Evolutionary conservation across 352 stramenopile species (phyloP).

Genomic region (Phytophthora capsici): DNA sequence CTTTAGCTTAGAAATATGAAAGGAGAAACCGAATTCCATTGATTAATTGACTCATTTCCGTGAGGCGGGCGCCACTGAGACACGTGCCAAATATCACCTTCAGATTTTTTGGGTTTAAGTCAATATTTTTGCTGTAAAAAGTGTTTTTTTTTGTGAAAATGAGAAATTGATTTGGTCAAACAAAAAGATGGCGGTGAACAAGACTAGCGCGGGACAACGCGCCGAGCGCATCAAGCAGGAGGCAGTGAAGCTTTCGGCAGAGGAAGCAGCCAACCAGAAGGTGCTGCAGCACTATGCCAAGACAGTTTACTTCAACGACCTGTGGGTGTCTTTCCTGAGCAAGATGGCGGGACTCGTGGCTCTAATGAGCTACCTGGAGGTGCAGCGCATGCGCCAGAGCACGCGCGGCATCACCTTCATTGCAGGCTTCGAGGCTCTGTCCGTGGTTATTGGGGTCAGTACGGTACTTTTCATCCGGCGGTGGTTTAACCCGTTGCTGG

Average conservation of each 20-base stretch:
- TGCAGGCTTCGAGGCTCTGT: slow-evolving; percentile 67
- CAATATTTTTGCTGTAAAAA: too few relatives aligned
- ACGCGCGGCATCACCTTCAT: slow-evolving; percentile 58
- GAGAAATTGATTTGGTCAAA: too few relatives aligned
- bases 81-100: too few relatives aligned
- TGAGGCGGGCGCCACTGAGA: too few relatives aligned
- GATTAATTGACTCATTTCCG: too few relatives aligned
- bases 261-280: slow-evolving; percentile 65
- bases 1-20: too few relatives aligned
- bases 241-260: slow-evolving; percentile 21
- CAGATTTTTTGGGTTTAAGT: too few relatives aligned
- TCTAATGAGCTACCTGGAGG: slow-evolving; percentile 67
- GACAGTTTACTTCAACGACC: slow-evolving; percentile 87
- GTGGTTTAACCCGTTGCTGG: slow-evolving; percentile 63
- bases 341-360: slow-evolving; percentile 76
- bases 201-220: slow-evolving; percentile 27
- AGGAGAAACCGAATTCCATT: too few relatives aligned
- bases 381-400: slow-evolving; percentile 66
- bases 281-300: slow-evolving; percentile 83
- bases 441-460: slow-evolving; percentile 54
- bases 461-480: slow-evolving; percentile 75
- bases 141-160: too few relatives aligned
- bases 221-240: slow-evolving; percentile 31
- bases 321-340: slow-evolving; percentile 84
- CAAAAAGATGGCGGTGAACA: slow-evolving; percentile 13